These are phyloP conservation scores for Polyporus arcularius DNA, from an alignment of 768 basidiomycete genomes.

Conservation along the genomic window DNA sequence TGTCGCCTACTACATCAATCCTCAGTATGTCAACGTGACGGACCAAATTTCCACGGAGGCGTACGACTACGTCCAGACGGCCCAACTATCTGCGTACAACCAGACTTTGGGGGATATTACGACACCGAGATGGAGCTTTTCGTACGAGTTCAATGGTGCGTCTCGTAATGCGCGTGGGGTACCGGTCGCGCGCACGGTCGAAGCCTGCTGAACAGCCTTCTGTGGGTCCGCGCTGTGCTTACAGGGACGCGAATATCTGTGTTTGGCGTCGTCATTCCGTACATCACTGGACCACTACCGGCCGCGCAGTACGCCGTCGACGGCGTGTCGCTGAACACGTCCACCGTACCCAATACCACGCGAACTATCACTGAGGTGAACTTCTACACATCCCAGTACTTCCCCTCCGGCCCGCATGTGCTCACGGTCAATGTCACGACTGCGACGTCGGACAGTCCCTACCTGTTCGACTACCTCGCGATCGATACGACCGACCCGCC, in stretches of 20 bases:
- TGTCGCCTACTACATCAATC: not conserved
- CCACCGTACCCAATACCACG: not conserved
- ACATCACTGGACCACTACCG: not conserved
- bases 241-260: not conserved
- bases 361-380: not conserved
- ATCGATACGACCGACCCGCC: not conserved
- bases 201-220: not conserved
- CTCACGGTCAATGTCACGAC: conserved; percentile 1
- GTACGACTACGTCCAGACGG: not conserved
- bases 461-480: conserved; percentile 5
- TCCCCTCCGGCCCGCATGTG: not conserved
- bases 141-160: not conserved
- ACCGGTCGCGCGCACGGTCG: not conserved
- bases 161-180: not conserved
- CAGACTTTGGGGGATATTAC: not conserved
- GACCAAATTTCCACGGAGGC: not conserved
- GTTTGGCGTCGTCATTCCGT: not conserved
- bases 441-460: not conserved
- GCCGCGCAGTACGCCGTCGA: conserved; percentile 1
- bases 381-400: not conserved
- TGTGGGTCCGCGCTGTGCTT: not conserved
- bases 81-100: not conserved
- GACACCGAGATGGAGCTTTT: not conserved
- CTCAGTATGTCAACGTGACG: conserved; percentile 2
- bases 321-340: not conserved